phyloP scores from a whole-genome alignment of 257 asterid species.

The Nicotiana tabacum region DNA sequence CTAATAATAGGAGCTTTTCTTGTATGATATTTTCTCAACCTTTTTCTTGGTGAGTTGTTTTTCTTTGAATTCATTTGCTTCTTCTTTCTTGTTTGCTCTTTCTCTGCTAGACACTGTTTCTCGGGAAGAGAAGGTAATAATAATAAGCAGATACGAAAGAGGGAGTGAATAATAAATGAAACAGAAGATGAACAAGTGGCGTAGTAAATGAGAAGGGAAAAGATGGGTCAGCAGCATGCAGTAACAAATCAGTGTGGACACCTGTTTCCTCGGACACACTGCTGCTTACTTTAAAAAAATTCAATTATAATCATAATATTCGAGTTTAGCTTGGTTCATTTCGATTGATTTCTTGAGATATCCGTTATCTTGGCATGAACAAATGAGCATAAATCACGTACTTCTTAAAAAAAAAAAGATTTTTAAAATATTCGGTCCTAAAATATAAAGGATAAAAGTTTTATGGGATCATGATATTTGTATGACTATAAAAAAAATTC shows the following conservation, averaged over 20 bases:
- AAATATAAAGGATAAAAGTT: rapidly evolving
- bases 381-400: too few relatives aligned
- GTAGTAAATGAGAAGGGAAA: slow-evolving; percentile 8
- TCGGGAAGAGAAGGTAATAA: slow-evolving; percentile 2
- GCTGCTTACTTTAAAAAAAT: not conserved
- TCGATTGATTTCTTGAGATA: too few relatives aligned
- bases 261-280: slow-evolving; percentile 3
- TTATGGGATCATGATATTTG: too few relatives aligned
- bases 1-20: slow-evolving; percentile 17
- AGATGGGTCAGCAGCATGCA: slow-evolving; percentile 13
- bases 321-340: too few relatives aligned
- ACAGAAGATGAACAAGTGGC: slow-evolving; percentile 10
- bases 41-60: slow-evolving; percentile 18
- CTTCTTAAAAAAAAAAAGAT: too few relatives aligned
- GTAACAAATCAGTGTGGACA: not conserved
- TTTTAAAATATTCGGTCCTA: too few relatives aligned
- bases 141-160: not conserved
- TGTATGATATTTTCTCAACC: slow-evolving; percentile 16
- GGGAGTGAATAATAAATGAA: not conserved
- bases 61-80: not conserved
- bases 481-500: too few relatives aligned
- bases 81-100: not conserved
- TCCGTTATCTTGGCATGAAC: too few relatives aligned
- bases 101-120: not conserved
- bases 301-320: too few relatives aligned